Percentiles rank a stretch among this genome's conserved stretches.
Conservation (phyloP, 345 rosid genomes). For the Arabidopsis thaliana region TAIR10.1 NC_003070.9:7366001-7366500, state of each 20-base stretch:
- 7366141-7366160: conserved; percentile 47
- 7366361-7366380: neutral
- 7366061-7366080: too few species aligned
- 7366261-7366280: neutral
- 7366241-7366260: conserved; percentile 49
- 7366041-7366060: neutral
- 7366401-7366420: neutral
- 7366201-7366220: conserved; percentile 1
- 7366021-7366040: too few species aligned
- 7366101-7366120: conserved; percentile 29
- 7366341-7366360: neutral
- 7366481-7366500: neutral
- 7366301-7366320: too few species aligned
- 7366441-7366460: conserved; percentile 8
- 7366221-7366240: conserved; percentile 9
- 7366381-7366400: neutral
- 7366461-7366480: neutral
- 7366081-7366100: neutral
- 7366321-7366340: too few species aligned
- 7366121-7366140: conserved; percentile 28
- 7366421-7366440: neutral
- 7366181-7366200: conserved; percentile 42
- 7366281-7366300: too few species aligned
- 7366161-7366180: conserved; percentile 42
- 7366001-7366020: too few species aligned